Evolutionary conservation across 2,329 filamentous ascomycete genomes (phyloP).

Genomic region (Diplocarpon rosae): DNA sequence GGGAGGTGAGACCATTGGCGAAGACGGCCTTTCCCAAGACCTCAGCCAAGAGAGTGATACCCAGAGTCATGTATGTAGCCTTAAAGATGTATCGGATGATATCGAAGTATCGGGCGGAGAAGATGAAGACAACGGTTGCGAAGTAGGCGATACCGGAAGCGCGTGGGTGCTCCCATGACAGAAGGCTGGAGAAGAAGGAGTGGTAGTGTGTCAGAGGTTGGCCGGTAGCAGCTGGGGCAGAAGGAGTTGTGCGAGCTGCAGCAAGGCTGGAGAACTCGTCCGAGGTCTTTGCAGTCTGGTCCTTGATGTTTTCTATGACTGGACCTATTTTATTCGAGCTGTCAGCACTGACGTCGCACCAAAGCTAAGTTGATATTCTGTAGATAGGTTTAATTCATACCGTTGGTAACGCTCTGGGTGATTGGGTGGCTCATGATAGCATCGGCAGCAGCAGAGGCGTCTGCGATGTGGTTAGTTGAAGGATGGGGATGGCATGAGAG

Average conservation of each 20-base stretch:
- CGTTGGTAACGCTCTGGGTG: conserved; percentile 25
- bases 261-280: conserved; percentile 48
- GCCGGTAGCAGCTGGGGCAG: conserved; percentile 43
- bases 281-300: conserved; percentile 43
- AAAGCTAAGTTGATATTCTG: not conserved
- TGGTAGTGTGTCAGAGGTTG: conserved; percentile 59
- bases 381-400: conserved; percentile 16
- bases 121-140: conserved; percentile 46
- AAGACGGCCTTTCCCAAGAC: conserved; percentile 48
- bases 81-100: conserved; percentile 54
- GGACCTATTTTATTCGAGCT: conserved; percentile 34
- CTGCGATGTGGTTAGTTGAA: conserved; percentile 20
- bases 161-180: conserved; percentile 59
- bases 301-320: conserved; percentile 47
- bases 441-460: conserved; percentile 24
- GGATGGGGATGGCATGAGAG: not conserved
- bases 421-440: conserved; percentile 26
- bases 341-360: conserved; percentile 7
- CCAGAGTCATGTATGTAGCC: conserved; percentile 52
- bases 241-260: conserved; percentile 43
- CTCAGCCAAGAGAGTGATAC: conserved; percentile 50
- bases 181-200: conserved; percentile 57
- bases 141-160: conserved; percentile 55
- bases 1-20: conserved; percentile 50
- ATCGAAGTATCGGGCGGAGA: conserved; percentile 54